Conservation (phyloP, 768 basidiomycete species). For the Tephrocybe sp. region DNA sequence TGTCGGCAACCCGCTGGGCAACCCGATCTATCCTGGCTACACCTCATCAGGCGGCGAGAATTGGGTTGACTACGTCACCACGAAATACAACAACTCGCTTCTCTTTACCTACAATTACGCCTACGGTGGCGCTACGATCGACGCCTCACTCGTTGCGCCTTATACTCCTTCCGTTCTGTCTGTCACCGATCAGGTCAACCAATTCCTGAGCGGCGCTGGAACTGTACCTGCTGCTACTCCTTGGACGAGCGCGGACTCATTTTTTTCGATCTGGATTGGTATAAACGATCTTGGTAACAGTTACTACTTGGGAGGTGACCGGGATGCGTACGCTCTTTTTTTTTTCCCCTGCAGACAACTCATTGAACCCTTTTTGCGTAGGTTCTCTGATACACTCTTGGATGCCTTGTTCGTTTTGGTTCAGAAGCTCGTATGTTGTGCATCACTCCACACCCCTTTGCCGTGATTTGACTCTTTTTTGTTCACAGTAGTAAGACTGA, state of each 20-base stretch:
- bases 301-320: constrained; percentile 45
- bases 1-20: constrained; percentile 49
- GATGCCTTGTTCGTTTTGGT: constrained; percentile 50
- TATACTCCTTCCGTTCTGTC: constrained; percentile 51
- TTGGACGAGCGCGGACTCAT: constrained; percentile 55
- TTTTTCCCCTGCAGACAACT: background rate
- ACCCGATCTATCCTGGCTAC: constrained; percentile 53
- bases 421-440: constrained; percentile 44
- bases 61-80: constrained; percentile 58
- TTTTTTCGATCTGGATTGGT: constrained; percentile 71
- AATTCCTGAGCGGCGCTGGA: constrained; percentile 49
- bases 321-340: constrained; percentile 40
- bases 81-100: constrained; percentile 51
- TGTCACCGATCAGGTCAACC: constrained; percentile 60
- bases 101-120: constrained; percentile 67
- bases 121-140: constrained; percentile 66
- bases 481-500: background rate
- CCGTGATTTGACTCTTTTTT: no score
- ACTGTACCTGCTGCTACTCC: constrained; percentile 49
- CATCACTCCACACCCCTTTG: no score
- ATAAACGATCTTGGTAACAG: constrained; percentile 70
- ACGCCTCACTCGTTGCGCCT: constrained; percentile 55
- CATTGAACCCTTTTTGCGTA: constrained; percentile 13
- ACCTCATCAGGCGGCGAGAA: constrained; percentile 59
- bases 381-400: constrained; percentile 50